These are phyloP conservation scores for Boletus rubropictus DNA, from an alignment of 768 basidiomycete species.

Conservation along the genomic window DNA sequence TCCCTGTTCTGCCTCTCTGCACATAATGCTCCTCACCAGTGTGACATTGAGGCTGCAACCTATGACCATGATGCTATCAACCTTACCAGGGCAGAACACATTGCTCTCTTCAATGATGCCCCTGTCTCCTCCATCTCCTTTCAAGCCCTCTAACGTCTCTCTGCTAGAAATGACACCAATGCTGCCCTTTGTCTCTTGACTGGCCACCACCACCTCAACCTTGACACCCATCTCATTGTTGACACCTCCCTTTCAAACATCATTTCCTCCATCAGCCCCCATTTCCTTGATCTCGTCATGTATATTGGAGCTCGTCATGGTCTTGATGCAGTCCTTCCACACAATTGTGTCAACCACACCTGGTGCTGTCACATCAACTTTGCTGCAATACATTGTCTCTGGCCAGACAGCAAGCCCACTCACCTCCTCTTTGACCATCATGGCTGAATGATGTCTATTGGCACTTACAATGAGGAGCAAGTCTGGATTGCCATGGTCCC, in stretches of 20 bases:
- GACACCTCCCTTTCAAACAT: too few species aligned
- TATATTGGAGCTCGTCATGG: too few species aligned
- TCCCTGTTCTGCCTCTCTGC: slow-evolving; percentile 1
- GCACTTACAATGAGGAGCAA: neutral
- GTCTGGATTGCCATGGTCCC: neutral
- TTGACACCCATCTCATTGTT: neutral
- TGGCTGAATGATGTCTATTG: neutral
- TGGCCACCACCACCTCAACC: neutral
- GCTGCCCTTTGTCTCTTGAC: neutral
- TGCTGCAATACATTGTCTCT: too few species aligned
- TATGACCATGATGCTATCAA: neutral
- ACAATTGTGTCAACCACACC: too few species aligned
- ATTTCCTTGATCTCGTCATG: too few species aligned
- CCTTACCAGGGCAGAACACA: neutral
- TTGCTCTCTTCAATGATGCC: neutral
- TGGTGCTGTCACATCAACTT: too few species aligned
- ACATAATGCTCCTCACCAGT: neutral
- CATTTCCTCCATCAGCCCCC: too few species aligned
- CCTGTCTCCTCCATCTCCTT: neutral
- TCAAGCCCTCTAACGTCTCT: neutral
- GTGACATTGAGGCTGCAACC: neutral
- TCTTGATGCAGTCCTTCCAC: too few species aligned
- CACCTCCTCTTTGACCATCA: neutral
- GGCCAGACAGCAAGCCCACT: too few species aligned
- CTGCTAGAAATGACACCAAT: too few species aligned